These are phyloP conservation scores for Botrytis paeoniae DNA, from an alignment of 2,329 filamentous ascomycete genomes.

Conservation along the genomic window DNA sequence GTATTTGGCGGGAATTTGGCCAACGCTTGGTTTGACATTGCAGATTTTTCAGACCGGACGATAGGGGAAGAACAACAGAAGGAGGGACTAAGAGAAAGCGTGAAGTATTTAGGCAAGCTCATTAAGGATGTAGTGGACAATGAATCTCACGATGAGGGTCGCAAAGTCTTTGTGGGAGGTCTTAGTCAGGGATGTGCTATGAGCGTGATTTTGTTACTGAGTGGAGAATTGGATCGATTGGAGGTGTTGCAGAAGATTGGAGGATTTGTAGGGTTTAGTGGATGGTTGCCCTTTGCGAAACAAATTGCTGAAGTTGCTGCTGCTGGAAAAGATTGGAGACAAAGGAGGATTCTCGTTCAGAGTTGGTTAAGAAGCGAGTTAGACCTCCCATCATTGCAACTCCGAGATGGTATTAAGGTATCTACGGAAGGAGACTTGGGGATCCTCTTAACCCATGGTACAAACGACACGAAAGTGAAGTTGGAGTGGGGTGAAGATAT, in stretches of 20 bases:
- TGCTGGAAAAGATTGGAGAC: background rate
- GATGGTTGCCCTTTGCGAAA: conserved; percentile 31
- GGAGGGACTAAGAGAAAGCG: conserved; percentile 22
- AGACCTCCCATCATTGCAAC: background rate
- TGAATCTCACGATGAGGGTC: background rate
- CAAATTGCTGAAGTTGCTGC: conserved; percentile 20
- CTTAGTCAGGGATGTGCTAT: conserved; percentile 33
- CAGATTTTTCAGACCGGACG: conserved; percentile 30
- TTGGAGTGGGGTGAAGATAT: conserved; percentile 29
- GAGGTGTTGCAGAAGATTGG: conserved; percentile 12
- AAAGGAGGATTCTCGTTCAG: background rate
- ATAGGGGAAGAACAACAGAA: conserved; percentile 21
- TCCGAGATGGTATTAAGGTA: background rate
- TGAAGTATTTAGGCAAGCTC: conserved; percentile 22
- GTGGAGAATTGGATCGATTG: conserved; percentile 22
- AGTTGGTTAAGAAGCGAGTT: background rate
- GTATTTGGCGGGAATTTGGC: conserved; percentile 27
- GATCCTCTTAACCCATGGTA: conserved; percentile 27
- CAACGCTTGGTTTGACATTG: conserved; percentile 36
- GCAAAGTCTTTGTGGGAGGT: conserved; percentile 24
- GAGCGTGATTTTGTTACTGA: conserved; percentile 24
- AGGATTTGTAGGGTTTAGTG: conserved; percentile 29
- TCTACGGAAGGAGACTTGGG: background rate
- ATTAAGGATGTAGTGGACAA: conserved; percentile 20
- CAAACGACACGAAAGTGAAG: conserved; percentile 29